Conservation (phyloP, 352 stramenopile genomes). For the Blastocystis sp. region DNA sequence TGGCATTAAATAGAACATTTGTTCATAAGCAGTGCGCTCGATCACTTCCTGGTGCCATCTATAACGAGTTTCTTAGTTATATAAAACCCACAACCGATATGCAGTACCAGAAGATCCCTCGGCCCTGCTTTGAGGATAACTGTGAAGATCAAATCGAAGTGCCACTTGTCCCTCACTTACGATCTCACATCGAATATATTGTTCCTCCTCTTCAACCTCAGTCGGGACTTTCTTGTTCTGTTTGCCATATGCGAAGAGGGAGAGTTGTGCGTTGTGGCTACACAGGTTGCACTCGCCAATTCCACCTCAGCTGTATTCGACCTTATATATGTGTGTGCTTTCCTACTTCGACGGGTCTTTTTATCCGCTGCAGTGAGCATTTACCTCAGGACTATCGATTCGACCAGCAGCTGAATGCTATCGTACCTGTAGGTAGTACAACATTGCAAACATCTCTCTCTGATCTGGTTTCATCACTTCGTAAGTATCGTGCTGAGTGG, state of each 20-base stretch:
- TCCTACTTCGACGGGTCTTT: not conserved
- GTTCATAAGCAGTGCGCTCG: constrained; percentile 38
- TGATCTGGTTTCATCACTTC: not conserved
- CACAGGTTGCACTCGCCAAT: not conserved
- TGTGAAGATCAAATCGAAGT: not conserved
- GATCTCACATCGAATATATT: constrained; percentile 28
- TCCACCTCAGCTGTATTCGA: not conserved
- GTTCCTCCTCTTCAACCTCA: not conserved
- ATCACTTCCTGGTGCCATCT: not conserved
- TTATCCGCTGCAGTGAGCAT: not conserved
- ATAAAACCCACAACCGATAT: not conserved
- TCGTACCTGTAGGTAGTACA: not conserved
- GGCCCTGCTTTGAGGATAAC: not conserved
- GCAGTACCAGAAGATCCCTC: not conserved
- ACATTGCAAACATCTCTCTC: not conserved
- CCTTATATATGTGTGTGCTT: not conserved
- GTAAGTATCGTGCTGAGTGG: not conserved
- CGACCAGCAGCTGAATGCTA: not conserved
- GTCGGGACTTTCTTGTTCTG: not conserved
- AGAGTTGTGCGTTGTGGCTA: not conserved
- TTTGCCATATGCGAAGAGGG: not conserved
- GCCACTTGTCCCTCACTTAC: not conserved
- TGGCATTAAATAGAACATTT: not conserved
- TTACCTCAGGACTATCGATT: not conserved
- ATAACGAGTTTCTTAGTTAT: not conserved